Conservation (phyloP, 2,329 filamentous ascomycete genomes). For the Fusarium sp. region DNA sequence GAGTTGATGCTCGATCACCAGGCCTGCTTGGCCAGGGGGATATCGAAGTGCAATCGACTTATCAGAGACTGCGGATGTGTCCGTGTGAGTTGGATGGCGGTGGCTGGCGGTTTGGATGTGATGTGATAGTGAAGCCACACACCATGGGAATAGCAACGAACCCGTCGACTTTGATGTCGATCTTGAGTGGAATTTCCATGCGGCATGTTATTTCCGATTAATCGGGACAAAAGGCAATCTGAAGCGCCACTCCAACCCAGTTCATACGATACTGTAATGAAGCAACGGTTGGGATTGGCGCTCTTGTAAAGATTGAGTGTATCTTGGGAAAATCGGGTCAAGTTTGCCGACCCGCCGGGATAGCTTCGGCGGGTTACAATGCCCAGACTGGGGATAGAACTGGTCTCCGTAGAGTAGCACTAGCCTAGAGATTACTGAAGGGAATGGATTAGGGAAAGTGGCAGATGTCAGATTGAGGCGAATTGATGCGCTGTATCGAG, state of each 20-base stretch:
- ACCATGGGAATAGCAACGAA: neutral
- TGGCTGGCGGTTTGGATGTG: neutral
- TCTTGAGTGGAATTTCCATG: neutral
- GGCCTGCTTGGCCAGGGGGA: neutral
- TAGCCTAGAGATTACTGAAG: neutral
- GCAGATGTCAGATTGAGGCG: constrained; percentile 5
- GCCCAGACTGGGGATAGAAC: constrained; percentile 7
- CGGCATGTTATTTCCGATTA: neutral
- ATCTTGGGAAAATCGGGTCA: neutral
- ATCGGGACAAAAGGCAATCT: neutral
- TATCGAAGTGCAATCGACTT: neutral
- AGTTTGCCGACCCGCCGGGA: neutral
- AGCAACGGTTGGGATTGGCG: neutral
- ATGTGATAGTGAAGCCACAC: neutral
- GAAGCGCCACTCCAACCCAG: neutral
- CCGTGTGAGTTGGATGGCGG: neutral
- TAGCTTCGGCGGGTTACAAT: neutral
- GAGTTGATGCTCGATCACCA: neutral
- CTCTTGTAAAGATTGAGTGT: neutral
- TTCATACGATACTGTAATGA: neutral
- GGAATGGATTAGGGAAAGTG: constrained; percentile 3
- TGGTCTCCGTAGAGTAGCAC: neutral
- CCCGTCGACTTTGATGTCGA: neutral
- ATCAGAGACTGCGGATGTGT: neutral
- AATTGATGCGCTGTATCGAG: neutral